phyloP scores from a whole-genome alignment of 2,329 filamentous ascomycete species.

The Fusarium compactum region DNA sequence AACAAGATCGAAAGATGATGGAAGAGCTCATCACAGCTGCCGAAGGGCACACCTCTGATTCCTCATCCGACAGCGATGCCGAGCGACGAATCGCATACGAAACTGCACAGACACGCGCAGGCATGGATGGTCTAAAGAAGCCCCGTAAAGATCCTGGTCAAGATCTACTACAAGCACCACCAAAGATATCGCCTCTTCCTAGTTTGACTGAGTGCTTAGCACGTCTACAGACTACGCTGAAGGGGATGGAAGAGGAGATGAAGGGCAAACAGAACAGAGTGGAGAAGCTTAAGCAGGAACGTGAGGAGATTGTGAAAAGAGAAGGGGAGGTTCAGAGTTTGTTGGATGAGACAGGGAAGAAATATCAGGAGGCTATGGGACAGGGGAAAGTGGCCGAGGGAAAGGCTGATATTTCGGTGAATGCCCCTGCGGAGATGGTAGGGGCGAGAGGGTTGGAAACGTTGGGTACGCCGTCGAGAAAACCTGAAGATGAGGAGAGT shows the following conservation, averaged over 20 bases:
- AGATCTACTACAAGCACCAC: conserved; percentile 68
- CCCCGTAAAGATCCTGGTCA: conserved; percentile 53
- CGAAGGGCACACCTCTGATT: conserved; percentile 73
- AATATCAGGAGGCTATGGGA: conserved; percentile 62
- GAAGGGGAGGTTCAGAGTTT: conserved; percentile 85
- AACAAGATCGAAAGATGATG: conserved; percentile 80
- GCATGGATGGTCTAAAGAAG: conserved; percentile 79
- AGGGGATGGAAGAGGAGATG: conserved; percentile 72
- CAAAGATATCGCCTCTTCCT: conserved; percentile 82
- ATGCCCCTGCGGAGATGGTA: conserved; percentile 40
- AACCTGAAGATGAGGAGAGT: conserved; percentile 41
- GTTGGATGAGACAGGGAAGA: conserved; percentile 82
- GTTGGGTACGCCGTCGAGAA: conserved; percentile 48
- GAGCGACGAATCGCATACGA: conserved; percentile 87
- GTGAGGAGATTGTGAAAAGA: conserved; percentile 72
- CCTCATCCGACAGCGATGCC: conserved; percentile 76
- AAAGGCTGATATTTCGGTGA: conserved; percentile 31
- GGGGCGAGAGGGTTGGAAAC: conserved; percentile 54
- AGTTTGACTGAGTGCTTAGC: conserved; percentile 76
- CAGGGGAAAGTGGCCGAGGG: conserved; percentile 44
- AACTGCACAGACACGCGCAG: conserved; percentile 84
- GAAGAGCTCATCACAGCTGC: conserved; percentile 84
- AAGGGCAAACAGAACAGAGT: conserved; percentile 71
- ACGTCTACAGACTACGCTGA: conserved; percentile 71
- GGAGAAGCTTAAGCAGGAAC: conserved; percentile 75